Conservation (phyloP, 2,329 filamentous ascomycete species). For the Beauveria bassiana region DNA sequence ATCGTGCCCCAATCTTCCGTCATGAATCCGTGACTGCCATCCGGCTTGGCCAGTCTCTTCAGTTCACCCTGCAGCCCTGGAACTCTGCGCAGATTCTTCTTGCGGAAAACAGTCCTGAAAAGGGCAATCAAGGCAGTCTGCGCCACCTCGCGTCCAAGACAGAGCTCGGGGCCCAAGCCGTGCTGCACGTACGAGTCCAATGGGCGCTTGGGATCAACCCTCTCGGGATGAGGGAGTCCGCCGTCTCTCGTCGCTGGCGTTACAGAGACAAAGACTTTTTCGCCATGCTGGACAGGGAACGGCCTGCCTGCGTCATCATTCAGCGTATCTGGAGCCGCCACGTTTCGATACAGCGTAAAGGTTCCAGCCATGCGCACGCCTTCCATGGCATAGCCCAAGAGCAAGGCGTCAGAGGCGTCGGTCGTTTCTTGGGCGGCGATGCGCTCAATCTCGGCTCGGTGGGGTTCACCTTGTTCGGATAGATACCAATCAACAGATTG, state of each 20-base stretch:
- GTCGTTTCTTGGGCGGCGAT: constrained; percentile 47
- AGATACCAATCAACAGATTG: constrained; percentile 8
- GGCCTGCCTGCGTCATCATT: constrained; percentile 42
- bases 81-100: constrained; percentile 52
- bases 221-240: constrained; percentile 51
- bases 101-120: constrained; percentile 56
- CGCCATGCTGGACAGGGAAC: constrained; percentile 46
- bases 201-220: constrained; percentile 56
- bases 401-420: constrained; percentile 51
- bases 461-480: constrained; percentile 29
- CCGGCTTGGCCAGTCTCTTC: constrained; percentile 53
- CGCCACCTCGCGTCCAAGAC: constrained; percentile 53
- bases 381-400: constrained; percentile 65
- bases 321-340: constrained; percentile 36
- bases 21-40: constrained; percentile 54
- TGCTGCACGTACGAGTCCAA: constrained; percentile 58
- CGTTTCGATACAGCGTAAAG: constrained; percentile 53
- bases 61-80: constrained; percentile 58
- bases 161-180: constrained; percentile 53
- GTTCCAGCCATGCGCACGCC: constrained; percentile 61
- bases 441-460: constrained; percentile 53
- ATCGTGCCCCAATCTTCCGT: constrained; percentile 54
- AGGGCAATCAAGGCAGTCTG: constrained; percentile 58
- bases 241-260: constrained; percentile 48
- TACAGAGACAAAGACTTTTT: constrained; percentile 58